A percentile compares a stretch with the other conserved stretches of the same genome.
Evolutionary conservation across 495 filamentous ascomycete species (phyloP).

Genomic region (Oleoguttula mirabilis): DNA sequence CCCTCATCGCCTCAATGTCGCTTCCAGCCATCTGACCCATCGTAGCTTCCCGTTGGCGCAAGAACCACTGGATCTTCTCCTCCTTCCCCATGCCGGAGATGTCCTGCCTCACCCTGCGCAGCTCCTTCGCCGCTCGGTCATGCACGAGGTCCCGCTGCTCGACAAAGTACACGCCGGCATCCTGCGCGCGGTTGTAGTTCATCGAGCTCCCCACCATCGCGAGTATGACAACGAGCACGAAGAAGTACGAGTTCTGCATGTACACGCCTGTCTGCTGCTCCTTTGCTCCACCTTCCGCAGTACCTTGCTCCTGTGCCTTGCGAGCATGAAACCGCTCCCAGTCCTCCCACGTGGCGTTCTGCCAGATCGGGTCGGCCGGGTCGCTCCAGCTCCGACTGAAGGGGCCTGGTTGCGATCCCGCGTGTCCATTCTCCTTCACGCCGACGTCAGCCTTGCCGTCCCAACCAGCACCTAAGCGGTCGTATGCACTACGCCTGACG

Average conservation of each 20-base stretch:
- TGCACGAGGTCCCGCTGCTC: slow-evolving; percentile 52
- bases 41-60: slow-evolving; percentile 51
- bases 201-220: slow-evolving; percentile 52
- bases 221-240: slow-evolving; percentile 52
- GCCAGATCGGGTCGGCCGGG: slow-evolving; percentile 42
- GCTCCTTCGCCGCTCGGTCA: slow-evolving; percentile 46
- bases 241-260: slow-evolving; percentile 65
- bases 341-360: slow-evolving; percentile 96
- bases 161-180: slow-evolving; percentile 42
- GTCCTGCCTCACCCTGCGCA: slow-evolving; percentile 44
- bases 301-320: slow-evolving; percentile 2
- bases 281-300: neutral
- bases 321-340: slow-evolving; percentile 74
- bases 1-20: slow-evolving; percentile 19
- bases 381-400: slow-evolving; percentile 16
- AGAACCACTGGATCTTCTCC: slow-evolving; percentile 59
- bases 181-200: slow-evolving; percentile 55
- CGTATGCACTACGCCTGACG: slow-evolving; percentile 64
- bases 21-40: slow-evolving; percentile 6
- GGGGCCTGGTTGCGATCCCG: slow-evolving; percentile 14
- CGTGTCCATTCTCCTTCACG: slow-evolving; percentile 29
- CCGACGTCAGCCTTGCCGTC: slow-evolving; percentile 34
- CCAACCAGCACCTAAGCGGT: slow-evolving; percentile 75
- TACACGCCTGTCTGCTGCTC: slow-evolving; percentile 45
- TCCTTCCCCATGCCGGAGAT: slow-evolving; percentile 38